Conservation (phyloP, 441 rosid genomes). For the Macaranga tanarius region DNA sequence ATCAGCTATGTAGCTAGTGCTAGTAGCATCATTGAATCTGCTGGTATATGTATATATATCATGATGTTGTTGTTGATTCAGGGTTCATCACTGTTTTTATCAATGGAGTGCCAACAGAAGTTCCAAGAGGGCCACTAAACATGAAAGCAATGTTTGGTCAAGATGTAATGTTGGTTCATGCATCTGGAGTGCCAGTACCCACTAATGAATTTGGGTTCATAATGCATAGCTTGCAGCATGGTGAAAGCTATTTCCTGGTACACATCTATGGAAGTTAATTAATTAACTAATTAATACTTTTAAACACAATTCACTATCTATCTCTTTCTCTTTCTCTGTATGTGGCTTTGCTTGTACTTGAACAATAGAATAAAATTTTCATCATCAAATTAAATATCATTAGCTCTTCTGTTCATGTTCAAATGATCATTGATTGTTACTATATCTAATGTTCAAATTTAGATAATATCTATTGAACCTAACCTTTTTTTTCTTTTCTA, state of each 20-base stretch:
- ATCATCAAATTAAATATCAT: neutral
- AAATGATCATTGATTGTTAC: too few relatives aligned
- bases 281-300: too few relatives aligned
- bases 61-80: conserved; percentile 14
- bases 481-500: conserved; percentile 11
- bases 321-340: neutral
- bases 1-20: neutral
- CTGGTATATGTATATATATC: neutral
- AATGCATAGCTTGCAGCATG: conserved; percentile 79
- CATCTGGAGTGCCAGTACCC: conserved; percentile 78
- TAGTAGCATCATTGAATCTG: neutral
- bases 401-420: neutral
- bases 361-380: neutral
- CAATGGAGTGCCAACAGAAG: conserved; percentile 80
- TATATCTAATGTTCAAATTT: conserved; percentile 16
- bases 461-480: neutral
- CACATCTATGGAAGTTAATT: conserved; percentile 5
- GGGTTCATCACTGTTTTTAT: conserved; percentile 77
- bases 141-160: conserved; percentile 71
- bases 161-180: conserved; percentile 67
- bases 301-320: too few relatives aligned
- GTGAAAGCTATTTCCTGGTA: conserved; percentile 97
- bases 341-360: neutral
- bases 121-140: conserved; percentile 75
- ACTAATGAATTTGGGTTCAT: conserved; percentile 69